These are phyloP conservation scores for Didymella segeticola DNA, from an alignment of 2,329 filamentous ascomycete species.

Conservation along the genomic window DNA sequence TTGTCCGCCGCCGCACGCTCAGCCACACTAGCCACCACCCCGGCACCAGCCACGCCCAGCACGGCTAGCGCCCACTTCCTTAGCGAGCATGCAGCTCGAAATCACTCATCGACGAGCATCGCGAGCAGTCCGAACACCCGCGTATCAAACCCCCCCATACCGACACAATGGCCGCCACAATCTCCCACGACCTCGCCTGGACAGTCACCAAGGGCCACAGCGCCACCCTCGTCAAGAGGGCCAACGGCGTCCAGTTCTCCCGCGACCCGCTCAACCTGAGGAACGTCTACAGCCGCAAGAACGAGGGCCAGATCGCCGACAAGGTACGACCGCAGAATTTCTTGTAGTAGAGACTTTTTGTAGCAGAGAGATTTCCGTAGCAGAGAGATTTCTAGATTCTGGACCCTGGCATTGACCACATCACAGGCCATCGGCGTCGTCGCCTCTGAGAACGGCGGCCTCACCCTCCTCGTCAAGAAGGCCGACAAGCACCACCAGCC, in stretches of 20 bases:
- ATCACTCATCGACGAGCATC: constrained; percentile 6
- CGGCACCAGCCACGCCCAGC: neutral
- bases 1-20: constrained; percentile 16
- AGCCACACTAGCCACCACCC: neutral
- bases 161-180: constrained; percentile 61
- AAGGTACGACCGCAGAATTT: constrained; percentile 69
- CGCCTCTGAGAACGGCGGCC: constrained; percentile 76
- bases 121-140: constrained; percentile 29
- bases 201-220: constrained; percentile 89
- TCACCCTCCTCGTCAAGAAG: constrained; percentile 88
- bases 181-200: constrained; percentile 93
- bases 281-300: constrained; percentile 92
- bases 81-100: constrained; percentile 1
- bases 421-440: constrained; percentile 80
- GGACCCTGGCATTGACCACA: constrained; percentile 18
- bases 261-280: constrained; percentile 91
- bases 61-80: constrained; percentile 19
- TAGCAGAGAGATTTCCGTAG: too few relatives aligned
- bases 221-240: constrained; percentile 90
- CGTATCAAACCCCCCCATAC: constrained; percentile 37
- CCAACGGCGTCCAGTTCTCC: constrained; percentile 87
- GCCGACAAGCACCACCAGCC: constrained; percentile 74
- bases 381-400: too few relatives aligned
- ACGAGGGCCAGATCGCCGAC: constrained; percentile 91
- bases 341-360: too few relatives aligned